These are phyloP conservation scores for Candida ascalaphidarum DNA, from an alignment of 805 yeast genomes.

Conservation along the genomic window DNA sequence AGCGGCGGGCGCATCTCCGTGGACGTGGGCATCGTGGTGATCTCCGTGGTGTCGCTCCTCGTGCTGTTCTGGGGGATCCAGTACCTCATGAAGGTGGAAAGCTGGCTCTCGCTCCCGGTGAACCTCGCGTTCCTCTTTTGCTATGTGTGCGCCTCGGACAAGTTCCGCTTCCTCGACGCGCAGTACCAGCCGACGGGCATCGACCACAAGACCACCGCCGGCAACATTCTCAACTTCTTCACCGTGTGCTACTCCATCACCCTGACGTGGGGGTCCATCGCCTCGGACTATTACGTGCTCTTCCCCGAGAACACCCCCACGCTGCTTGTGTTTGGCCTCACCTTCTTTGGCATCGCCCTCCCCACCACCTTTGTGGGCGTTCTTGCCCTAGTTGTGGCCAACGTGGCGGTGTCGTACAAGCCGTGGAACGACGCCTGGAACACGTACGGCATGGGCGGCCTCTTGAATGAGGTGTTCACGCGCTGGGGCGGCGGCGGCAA, in stretches of 20 bases:
- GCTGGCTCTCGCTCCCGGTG: conserved; percentile 61
- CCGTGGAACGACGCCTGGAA: conserved; percentile 24
- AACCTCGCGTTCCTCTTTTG: conserved; percentile 56
- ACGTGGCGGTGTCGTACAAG: conserved; percentile 20
- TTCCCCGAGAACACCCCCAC: conserved; percentile 68
- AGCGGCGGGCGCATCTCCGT: conserved; percentile 61
- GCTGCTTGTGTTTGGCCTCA: conserved; percentile 44
- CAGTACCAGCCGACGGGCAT: conserved; percentile 2
- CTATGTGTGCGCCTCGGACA: conserved; percentile 51
- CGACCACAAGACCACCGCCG: conserved; percentile 35
- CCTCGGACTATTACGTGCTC: conserved; percentile 76
- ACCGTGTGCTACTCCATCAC: conserved; percentile 71
- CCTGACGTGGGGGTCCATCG: conserved; percentile 83
- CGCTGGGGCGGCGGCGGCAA: conserved; percentile 79
- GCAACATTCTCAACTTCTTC: conserved; percentile 68
- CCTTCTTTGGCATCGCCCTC: conserved; percentile 56
- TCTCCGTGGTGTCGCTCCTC: conserved; percentile 51
- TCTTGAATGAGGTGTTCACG: conserved; percentile 52
- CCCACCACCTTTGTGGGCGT: conserved; percentile 56
- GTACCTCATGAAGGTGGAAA: conserved; percentile 60
- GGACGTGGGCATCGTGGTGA: conserved; percentile 67
- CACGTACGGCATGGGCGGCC: conserved; percentile 47
- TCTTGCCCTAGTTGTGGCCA: conserved; percentile 20
- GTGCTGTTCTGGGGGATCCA: conserved; percentile 77
- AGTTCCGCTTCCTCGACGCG: conserved; percentile 23